Evolutionary conservation across 2,329 filamentous ascomycete genomes (phyloP).

Genomic region (Aureobasidium melanogenum): DNA sequence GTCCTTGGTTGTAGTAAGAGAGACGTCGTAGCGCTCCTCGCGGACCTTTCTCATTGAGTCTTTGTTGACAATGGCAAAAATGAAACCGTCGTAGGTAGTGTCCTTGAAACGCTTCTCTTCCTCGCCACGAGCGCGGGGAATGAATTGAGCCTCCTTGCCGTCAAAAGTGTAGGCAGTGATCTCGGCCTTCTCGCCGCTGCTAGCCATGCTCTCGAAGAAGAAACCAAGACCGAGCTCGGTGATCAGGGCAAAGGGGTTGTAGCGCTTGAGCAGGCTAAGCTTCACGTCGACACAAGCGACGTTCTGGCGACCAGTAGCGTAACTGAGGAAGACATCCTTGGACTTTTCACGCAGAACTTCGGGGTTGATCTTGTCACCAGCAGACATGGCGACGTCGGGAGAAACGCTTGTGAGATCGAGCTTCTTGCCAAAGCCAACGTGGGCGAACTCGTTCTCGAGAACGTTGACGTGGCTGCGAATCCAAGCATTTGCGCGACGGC

Average conservation of each 20-base stretch:
- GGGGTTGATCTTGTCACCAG: constrained; percentile 37
- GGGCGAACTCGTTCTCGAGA: constrained; percentile 73
- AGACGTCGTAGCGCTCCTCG: constrained; percentile 89
- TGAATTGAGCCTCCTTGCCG: constrained; percentile 73
- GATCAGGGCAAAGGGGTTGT: constrained; percentile 64
- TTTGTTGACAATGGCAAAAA: constrained; percentile 95
- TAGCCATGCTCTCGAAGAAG: constrained; percentile 67
- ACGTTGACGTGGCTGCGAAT: constrained; percentile 62
- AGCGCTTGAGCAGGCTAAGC: constrained; percentile 72
- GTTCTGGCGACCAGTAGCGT: constrained; percentile 88
- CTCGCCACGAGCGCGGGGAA: constrained; percentile 53
- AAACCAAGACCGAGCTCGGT: constrained; percentile 63
- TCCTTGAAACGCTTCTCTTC: constrained; percentile 51
- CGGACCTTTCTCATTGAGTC: constrained; percentile 81
- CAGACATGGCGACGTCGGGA: constrained; percentile 27
- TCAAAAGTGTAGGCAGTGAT: constrained; percentile 82
- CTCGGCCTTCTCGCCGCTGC: constrained; percentile 65
- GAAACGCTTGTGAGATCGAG: constrained; percentile 34
- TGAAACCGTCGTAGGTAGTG: constrained; percentile 75
- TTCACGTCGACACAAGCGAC: constrained; percentile 83
- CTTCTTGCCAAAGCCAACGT: constrained; percentile 65
- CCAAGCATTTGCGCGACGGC: constrained; percentile 72
- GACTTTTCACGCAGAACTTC: constrained; percentile 75
- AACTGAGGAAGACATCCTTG: constrained; percentile 75
- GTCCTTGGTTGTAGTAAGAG: constrained; percentile 88